Evolutionary conservation across 2,329 filamentous ascomycete species (phyloP), one percentile per base, ranked within the genome.

Genomic region (Uncinocarpus reesii): DNA sequence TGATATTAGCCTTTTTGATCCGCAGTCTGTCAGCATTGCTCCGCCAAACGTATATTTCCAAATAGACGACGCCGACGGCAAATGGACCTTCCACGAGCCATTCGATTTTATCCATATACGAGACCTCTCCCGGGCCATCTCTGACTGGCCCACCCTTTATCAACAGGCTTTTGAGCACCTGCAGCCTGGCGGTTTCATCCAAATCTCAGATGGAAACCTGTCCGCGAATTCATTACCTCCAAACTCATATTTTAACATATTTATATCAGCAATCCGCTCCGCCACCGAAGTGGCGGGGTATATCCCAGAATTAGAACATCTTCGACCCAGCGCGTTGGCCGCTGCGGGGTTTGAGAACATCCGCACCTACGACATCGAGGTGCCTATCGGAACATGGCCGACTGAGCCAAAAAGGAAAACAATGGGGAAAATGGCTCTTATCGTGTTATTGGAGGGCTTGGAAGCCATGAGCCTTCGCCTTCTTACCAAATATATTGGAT

Each of bases 91-190:
- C 50, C 67, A 67, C 47, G 62, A 70, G 4, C 63, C 66, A 1
- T 75, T 73, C 57, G 71, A 74, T 46, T 62, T 74, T 26, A 69
- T 75, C 41, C 72, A 75, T 52, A 55, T 74, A 7, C 69, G 72
- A 42, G 66, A 66, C 40, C 64, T 75, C 44, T 68, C 69, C 23
- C 72, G 72, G 28, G 66, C 66, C 3, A 74, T 75, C 50, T 56
- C 63, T 4, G 64, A 72, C 51, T 75, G 72, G 72, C 53, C 61
- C 24, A 56, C 58, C 4, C 64, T 74, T 18, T 75, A 74, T 53
- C 56, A 60, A 15, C 69, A 73, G 50, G 68, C 69, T 1, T 68
- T 69, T 50, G 62, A 66, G 23, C 68, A 68, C 50, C 63, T 75
- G 0, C 61, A 61, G 2, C 68, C 69, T 0, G 71, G 71, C 7